Conservation (phyloP, 345 rosid species). For the Pseudoturritis turrita region DNA sequence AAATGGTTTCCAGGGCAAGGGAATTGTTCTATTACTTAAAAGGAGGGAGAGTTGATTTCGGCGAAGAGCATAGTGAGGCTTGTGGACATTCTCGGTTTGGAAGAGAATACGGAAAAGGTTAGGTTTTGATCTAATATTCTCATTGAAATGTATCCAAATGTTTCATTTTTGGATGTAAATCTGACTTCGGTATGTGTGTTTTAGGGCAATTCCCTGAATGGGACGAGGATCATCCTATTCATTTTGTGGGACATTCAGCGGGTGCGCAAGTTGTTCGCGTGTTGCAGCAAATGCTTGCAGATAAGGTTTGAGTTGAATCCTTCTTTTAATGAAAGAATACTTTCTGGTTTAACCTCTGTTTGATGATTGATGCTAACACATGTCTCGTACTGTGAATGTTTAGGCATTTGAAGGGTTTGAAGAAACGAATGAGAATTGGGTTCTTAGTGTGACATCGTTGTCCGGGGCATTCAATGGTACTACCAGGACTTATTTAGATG, state of each 20-base stretch:
- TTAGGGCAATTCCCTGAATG: conserved; percentile 89
- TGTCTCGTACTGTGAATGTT: conserved; percentile 1
- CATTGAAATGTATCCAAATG: background rate
- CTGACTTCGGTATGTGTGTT: conserved; percentile 19
- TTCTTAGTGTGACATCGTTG: conserved; percentile 82
- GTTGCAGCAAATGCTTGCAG: conserved; percentile 97
- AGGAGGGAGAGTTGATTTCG: conserved; percentile 94
- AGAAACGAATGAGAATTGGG: conserved; percentile 82
- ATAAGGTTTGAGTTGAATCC: conserved; percentile 49
- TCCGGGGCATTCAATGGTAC: conserved; percentile 98
- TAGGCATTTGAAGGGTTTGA: conserved; percentile 83
- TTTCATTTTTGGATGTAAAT: background rate
- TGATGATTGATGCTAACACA: background rate
- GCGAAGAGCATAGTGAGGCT: conserved; percentile 84
- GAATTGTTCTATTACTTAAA: conserved; percentile 91
- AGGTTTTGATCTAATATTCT: background rate
- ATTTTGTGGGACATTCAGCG: conserved; percentile 95
- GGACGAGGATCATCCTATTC: conserved; percentile 95
- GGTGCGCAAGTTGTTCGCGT: conserved; percentile 98
- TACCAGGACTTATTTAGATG: conserved; percentile 90
- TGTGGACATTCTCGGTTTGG: conserved; percentile 94
- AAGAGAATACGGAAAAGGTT: conserved; percentile 68
- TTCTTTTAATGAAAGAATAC: background rate
- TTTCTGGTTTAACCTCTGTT: background rate
- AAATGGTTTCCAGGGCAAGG: conserved; percentile 47